Conservation (phyloP, 1,284 basidiomycete species). For the Sporisorium scitamineum region DNA sequence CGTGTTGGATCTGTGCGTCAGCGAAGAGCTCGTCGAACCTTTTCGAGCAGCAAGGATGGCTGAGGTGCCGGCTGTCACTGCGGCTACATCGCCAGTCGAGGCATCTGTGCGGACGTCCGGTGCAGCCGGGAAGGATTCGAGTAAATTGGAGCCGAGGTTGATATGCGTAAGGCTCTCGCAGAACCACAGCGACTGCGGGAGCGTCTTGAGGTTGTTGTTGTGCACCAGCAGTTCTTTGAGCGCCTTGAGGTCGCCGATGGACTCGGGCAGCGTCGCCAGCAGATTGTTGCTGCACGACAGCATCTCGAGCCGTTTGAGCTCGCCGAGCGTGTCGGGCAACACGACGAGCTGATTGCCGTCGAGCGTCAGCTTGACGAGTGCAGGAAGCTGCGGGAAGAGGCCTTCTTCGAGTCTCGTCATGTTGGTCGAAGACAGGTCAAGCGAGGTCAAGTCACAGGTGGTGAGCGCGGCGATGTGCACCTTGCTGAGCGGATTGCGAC, state of each 20-base stretch:
- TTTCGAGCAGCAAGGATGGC: conserved; percentile 58
- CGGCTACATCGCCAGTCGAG: conserved; percentile 6
- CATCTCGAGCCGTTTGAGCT: conserved; percentile 78
- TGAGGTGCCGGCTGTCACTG: conserved; percentile 5
- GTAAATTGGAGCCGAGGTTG: conserved; percentile 89
- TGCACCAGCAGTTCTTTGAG: conserved; percentile 86
- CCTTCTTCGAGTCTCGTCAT: conserved; percentile 83
- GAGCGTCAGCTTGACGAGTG: conserved; percentile 59
- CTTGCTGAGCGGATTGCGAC: conserved; percentile 65
- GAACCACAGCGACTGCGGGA: conserved; percentile 85
- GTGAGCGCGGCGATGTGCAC: conserved; percentile 62
- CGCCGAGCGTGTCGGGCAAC: conserved; percentile 84
- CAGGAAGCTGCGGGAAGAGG: conserved; percentile 59
- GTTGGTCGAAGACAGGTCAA: conserved; percentile 92
- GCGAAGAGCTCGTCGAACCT: conserved; percentile 56
- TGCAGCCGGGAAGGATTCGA: conserved; percentile 80
- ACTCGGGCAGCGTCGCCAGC: conserved; percentile 81
- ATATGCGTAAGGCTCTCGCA: conserved; percentile 81
- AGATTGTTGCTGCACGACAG: conserved; percentile 92
- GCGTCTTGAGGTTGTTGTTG: conserved; percentile 86
- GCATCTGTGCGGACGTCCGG: conserved; percentile 31
- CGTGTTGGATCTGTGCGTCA: conserved; percentile 31
- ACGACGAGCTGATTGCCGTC: conserved; percentile 79
- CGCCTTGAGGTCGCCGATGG: conserved; percentile 81
- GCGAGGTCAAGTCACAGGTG: conserved; percentile 79